These are phyloP conservation scores for Emericellopsis cladophorae DNA, from an alignment of 2,329 filamentous ascomycete genomes.

Conservation along the genomic window DNA sequence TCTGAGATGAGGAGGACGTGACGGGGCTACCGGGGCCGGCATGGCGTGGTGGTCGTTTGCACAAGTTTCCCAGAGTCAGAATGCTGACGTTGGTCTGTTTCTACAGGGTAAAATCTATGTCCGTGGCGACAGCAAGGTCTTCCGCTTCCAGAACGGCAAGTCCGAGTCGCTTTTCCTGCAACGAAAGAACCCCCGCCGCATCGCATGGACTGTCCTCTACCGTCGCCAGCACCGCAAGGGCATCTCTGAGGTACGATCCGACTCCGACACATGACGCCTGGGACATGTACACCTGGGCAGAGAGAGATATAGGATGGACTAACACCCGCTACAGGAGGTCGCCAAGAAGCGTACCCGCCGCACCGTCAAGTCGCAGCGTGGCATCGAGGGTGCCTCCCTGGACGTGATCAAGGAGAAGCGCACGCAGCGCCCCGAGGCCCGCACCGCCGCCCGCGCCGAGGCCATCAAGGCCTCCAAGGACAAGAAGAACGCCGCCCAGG, in stretches of 20 bases:
- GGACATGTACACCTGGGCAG: background rate
- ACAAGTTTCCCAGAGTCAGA: background rate
- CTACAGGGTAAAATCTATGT: slow-evolving; percentile 96
- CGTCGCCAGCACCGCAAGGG: slow-evolving; percentile 99
- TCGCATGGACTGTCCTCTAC: slow-evolving; percentile 97
- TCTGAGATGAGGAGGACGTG: background rate
- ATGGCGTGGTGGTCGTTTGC: no score
- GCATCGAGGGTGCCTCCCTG: slow-evolving; percentile 96
- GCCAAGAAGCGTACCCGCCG: slow-evolving; percentile 99
- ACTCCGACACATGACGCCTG: background rate
- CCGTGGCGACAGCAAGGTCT: slow-evolving; percentile 99
- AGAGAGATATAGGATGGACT: slow-evolving; percentile 14
- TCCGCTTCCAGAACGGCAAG: slow-evolving; percentile 99
- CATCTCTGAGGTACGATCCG: slow-evolving; percentile 88
- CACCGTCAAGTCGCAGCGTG: slow-evolving; percentile 97
- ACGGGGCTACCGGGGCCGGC: background rate
- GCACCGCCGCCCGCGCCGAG: slow-evolving; percentile 73
- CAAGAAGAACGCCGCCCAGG: slow-evolving; percentile 82
- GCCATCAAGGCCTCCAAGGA: slow-evolving; percentile 98
- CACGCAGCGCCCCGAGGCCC: slow-evolving; percentile 86
- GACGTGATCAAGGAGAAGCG: slow-evolving; percentile 99
- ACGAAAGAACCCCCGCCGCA: slow-evolving; percentile 99
- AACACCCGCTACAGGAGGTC: slow-evolving; percentile 64
- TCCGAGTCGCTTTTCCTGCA: slow-evolving; percentile 99
- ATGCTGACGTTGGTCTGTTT: slow-evolving; percentile 13